A percentile compares a stretch with the other conserved stretches of the same genome.
Evolutionary conservation across 768 basidiomycete species (phyloP).

Genomic region (Filobasidium floriforme): DNA sequence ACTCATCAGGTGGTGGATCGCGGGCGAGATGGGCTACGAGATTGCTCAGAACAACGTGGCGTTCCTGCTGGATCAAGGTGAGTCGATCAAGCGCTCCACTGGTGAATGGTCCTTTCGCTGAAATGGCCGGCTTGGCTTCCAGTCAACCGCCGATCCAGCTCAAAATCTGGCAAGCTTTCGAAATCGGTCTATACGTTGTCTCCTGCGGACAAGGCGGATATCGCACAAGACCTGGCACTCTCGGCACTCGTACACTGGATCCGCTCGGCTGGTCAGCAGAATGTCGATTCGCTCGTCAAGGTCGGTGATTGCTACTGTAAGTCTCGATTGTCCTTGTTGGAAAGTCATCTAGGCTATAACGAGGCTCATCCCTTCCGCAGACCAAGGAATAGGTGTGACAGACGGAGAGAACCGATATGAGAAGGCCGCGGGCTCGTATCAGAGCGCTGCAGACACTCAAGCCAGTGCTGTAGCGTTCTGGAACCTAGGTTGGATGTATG

Average conservation of each 20-base stretch:
- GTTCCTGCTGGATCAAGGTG: slow-evolving; percentile 83
- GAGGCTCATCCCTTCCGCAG: not conserved
- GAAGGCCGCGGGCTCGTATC: slow-evolving; percentile 89
- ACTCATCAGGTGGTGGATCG: slow-evolving; percentile 88
- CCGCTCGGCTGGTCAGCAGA: slow-evolving; percentile 83
- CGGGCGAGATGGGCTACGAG: slow-evolving; percentile 89
- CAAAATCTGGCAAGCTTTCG: not conserved
- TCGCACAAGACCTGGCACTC: slow-evolving; percentile 9
- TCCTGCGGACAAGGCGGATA: not conserved
- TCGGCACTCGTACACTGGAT: slow-evolving; percentile 89
- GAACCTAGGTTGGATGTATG: slow-evolving; percentile 99
- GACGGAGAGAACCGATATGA: slow-evolving; percentile 54
- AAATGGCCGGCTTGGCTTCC: not conserved
- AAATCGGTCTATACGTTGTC: not conserved
- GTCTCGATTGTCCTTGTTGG: slow-evolving; percentile 11
- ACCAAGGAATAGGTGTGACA: slow-evolving; percentile 21
- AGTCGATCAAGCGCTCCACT: slow-evolving; percentile 24
- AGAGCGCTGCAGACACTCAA: slow-evolving; percentile 86
- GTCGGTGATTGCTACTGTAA: slow-evolving; percentile 89
- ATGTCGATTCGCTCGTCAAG: slow-evolving; percentile 95
- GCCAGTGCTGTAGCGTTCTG: slow-evolving; percentile 91
- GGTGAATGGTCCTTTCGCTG: not conserved
- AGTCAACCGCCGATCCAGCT: not conserved
- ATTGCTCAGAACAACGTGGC: slow-evolving; percentile 92
- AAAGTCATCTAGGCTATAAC: slow-evolving; percentile 4